Evolutionary conservation across 768 basidiomycete genomes (phyloP).

Genomic region (Steccherinum ochraceum): DNA sequence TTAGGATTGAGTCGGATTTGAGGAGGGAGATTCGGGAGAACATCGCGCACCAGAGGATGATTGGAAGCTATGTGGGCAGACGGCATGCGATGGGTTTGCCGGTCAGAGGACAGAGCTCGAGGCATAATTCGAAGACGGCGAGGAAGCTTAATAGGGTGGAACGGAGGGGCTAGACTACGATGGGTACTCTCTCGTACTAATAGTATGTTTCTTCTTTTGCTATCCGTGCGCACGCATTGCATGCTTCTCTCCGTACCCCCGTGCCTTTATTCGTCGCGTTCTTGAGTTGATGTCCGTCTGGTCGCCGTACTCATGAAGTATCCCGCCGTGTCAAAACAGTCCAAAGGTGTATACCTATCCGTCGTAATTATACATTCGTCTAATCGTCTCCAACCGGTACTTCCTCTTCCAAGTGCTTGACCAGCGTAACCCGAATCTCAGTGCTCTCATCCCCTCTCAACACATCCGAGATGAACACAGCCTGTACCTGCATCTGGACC

Average conservation of each 20-base stretch:
- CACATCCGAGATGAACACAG: conserved; percentile 82
- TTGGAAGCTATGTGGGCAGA: conserved; percentile 90
- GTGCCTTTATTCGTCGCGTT: neutral
- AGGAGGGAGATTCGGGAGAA: conserved; percentile 80
- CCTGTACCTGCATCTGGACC: conserved; percentile 96
- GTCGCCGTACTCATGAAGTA: neutral
- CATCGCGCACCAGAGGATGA: conserved; percentile 87
- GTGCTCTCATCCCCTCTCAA: conserved; percentile 91
- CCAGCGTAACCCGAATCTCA: conserved; percentile 84
- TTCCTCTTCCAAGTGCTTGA: conserved; percentile 95
- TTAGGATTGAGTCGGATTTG: conserved; percentile 87
- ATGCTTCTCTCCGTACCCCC: neutral
- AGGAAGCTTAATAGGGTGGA: conserved; percentile 85
- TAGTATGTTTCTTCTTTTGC: neutral
- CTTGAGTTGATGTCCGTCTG: neutral
- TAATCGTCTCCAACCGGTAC: conserved; percentile 90
- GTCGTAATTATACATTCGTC: conserved; percentile 19
- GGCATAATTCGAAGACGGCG: conserved; percentile 86
- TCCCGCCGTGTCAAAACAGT: too few relatives aligned
- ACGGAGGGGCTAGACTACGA: conserved; percentile 35
- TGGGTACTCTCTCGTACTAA: neutral
- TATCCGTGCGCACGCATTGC: conserved; percentile 4
- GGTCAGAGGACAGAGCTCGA: conserved; percentile 91
- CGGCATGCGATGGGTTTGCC: conserved; percentile 91
- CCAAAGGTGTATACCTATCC: too few relatives aligned